Conservation (phyloP, 1,139 yeast genomes). For the Protomyces arabidopsidicola region DNA sequence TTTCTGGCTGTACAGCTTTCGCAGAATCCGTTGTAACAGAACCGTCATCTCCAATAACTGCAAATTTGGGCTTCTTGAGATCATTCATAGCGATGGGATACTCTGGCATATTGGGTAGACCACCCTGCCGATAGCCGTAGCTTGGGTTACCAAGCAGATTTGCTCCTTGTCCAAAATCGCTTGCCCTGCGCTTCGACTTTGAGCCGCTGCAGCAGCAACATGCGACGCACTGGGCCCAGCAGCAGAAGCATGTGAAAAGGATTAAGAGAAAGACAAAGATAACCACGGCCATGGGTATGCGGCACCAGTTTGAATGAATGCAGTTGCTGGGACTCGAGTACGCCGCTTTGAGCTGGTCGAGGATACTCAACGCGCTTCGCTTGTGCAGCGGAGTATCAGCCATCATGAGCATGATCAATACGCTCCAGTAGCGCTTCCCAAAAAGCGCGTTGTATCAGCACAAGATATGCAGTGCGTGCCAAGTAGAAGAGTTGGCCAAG, state of each 20-base stretch:
- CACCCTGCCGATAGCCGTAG: constrained; percentile 1
- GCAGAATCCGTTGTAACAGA: constrained; percentile 13
- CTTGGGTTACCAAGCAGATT: constrained; percentile 6
- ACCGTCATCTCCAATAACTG: constrained; percentile 26
- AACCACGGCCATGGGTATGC: constrained; percentile 25
- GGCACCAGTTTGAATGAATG: constrained; percentile 22
- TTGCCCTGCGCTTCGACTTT: background rate
- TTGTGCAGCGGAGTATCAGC: background rate
- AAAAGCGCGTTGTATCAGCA: too few species aligned
- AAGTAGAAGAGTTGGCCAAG: too few species aligned
- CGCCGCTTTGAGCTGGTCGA: constrained; percentile 11
- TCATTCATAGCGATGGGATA: constrained; percentile 7
- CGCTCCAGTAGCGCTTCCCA: too few species aligned
- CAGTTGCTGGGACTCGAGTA: constrained; percentile 22
- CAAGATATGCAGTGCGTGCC: too few species aligned
- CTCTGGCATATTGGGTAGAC: constrained; percentile 23
- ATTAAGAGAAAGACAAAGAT: constrained; percentile 30
- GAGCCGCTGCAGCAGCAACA: constrained; percentile 24
- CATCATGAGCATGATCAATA: background rate
- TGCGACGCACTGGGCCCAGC: constrained; percentile 23
- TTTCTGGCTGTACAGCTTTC: background rate
- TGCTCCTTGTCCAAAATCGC: constrained; percentile 7
- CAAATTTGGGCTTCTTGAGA: constrained; percentile 17
- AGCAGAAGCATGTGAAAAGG: constrained; percentile 30
- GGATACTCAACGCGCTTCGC: constrained; percentile 3